Conservation (phyloP, 768 basidiomycete species). For the Psilocybe subaeruginosa region DNA sequence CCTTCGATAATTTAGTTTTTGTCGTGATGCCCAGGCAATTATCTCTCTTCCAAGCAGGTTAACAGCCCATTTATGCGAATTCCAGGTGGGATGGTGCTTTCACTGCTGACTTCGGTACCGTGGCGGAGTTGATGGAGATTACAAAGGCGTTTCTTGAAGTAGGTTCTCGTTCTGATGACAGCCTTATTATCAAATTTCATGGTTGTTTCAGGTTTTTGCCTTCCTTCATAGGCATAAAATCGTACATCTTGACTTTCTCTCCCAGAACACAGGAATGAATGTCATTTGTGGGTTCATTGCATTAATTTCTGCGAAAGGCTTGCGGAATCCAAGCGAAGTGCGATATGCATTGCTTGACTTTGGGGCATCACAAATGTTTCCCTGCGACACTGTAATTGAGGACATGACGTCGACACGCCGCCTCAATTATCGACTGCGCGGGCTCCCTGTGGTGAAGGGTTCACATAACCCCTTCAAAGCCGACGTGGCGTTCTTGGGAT, state of each 20-base stretch:
- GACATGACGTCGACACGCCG: not conserved
- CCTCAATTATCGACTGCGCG: not conserved
- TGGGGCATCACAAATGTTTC: constrained; percentile 1
- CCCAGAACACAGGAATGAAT: constrained; percentile 2
- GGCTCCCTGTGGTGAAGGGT: not conserved
- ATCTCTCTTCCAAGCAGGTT: not conserved
- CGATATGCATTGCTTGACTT: constrained; percentile 14
- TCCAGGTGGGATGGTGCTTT: constrained; percentile 1
- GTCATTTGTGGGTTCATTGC: not conserved
- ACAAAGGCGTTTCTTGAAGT: constrained; percentile 6
- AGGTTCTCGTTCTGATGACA: not conserved
- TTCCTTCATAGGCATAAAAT: constrained; percentile 2
- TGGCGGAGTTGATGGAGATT: constrained; percentile 2
- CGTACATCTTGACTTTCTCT: not conserved
- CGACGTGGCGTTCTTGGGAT: not conserved
- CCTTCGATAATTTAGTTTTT: constrained; percentile 2
- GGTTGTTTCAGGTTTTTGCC: not conserved
- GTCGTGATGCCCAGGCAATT: constrained; percentile 1
- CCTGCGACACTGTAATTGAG: not conserved
- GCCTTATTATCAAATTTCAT: no score
- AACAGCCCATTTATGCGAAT: not conserved
- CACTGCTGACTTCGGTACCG: not conserved
- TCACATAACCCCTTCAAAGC: not conserved
- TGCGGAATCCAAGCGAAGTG: not conserved
- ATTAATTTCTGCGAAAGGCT: not conserved